Evolutionary conservation across 148 eudicot genomes (phyloP), one percentile per base, ranked within the genome.

Genomic region (Polygonum aviculare): DNA sequence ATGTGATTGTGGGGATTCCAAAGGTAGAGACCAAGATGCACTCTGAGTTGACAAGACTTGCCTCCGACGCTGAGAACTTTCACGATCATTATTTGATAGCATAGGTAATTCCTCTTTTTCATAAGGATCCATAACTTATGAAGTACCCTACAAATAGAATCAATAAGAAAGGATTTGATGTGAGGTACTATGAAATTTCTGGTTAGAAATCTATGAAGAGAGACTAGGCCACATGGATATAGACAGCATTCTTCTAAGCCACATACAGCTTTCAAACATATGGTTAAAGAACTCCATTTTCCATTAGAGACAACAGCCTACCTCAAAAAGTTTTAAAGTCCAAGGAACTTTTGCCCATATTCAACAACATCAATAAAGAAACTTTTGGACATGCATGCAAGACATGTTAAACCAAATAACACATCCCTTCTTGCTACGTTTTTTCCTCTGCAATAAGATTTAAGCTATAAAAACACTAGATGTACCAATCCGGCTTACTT

Each of bases 101-200:
- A 88, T 90, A 57, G 94, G 93, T 55, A 60, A 72, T 69, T 85
- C 85, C 84, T 90, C 91, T 80, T 80, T 88, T 78, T 86, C 90
- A 40, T 74, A 73, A 81, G 81, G 72, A 82, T 82, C 85, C 97
- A 92, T 92, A 77, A 36, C 45, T 36, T 38, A 67, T 36, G 72
- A 67, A 67, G 72, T 16, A 67, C 38, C 44, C 72, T 67, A 38
- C 21, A 67, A 67, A 38, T 15, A 67, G 44, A n/a, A 67, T 15
- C 44, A 38, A 7, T 5, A 35, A 35, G 7, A 33, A 35, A 9
- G 21, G 22, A 7, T 19, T 19, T 8, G 63, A 0, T 57, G 63
- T 9, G 12, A 8, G 7, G 33, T 57, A 21, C 63, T n/a, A 2
- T 1, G 63, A 57, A 21, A 21, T 14, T 19, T 22, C 22, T n/a